Conservation (phyloP, 768 basidiomycete genomes). For the Fistulinella prunicolor region DNA sequence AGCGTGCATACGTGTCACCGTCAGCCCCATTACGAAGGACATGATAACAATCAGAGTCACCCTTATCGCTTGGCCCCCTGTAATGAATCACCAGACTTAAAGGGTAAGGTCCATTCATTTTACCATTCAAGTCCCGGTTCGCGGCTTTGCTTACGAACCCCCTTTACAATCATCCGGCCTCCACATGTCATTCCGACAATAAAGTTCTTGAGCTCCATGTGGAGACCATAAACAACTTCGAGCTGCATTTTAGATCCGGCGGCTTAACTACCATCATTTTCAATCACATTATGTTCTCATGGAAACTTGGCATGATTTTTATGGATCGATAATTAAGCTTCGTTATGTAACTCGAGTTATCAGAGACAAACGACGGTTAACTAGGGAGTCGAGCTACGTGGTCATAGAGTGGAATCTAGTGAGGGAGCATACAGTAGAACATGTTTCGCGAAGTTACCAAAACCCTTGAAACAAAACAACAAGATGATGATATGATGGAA, state of each 20-base stretch:
- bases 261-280: constrained; percentile 23
- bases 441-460: neutral
- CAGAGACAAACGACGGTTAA: too few relatives aligned
- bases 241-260: neutral
- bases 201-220: neutral
- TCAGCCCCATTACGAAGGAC: neutral
- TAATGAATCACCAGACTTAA: neutral
- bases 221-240: neutral
- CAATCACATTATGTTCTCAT: neutral
- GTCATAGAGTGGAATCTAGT: constrained; percentile 1
- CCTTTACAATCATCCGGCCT: neutral
- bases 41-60: constrained; percentile 2
- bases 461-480: neutral
- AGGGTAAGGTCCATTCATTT: neutral
- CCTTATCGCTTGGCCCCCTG: constrained; percentile 1
- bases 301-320: constrained; percentile 6
- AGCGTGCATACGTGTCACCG: neutral
- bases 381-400: neutral
- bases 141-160: neutral
- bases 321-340: constrained; percentile 14
- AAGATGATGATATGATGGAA: constrained; percentile 1
- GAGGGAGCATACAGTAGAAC: constrained; percentile 13
- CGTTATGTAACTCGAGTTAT: too few relatives aligned
- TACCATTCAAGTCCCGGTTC: neutral
- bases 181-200: neutral